Evolutionary conservation across 495 filamentous ascomycete species (phyloP).

Genomic region (Trichoderma orchidacearum): DNA sequence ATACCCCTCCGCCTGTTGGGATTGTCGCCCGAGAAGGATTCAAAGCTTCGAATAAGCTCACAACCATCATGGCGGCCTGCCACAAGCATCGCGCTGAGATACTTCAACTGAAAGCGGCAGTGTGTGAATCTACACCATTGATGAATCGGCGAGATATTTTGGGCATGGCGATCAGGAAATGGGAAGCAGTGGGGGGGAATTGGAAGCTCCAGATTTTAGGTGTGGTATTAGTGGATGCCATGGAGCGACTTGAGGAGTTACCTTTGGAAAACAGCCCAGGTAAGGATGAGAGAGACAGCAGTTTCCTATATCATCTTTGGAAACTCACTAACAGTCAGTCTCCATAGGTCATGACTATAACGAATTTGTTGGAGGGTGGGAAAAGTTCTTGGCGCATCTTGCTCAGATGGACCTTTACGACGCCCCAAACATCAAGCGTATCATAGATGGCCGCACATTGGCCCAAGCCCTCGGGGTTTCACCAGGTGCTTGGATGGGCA

Average conservation of each 20-base stretch:
- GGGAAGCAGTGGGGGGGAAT: constrained; percentile 44
- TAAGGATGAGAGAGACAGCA: constrained; percentile 3
- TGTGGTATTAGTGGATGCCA: constrained; percentile 52
- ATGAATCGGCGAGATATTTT: constrained; percentile 30
- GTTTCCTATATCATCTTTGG: not conserved
- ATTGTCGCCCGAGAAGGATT: constrained; percentile 62
- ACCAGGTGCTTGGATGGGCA: constrained; percentile 67
- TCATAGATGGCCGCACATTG: constrained; percentile 55
- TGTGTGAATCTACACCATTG: constrained; percentile 18
- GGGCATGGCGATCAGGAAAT: constrained; percentile 66
- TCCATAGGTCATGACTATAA: constrained; percentile 5
- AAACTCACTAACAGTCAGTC: not conserved
- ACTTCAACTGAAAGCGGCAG: constrained; percentile 38
- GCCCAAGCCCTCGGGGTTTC: constrained; percentile 42
- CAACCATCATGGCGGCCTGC: constrained; percentile 48
- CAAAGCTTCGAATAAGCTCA: constrained; percentile 60
- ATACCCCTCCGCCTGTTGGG: constrained; percentile 36
- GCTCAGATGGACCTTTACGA: constrained; percentile 35
- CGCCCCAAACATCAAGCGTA: constrained; percentile 36
- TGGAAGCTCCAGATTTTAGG: constrained; percentile 69
- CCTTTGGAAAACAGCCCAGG: not conserved
- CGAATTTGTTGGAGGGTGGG: constrained; percentile 33
- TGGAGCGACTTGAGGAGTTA: constrained; percentile 17
- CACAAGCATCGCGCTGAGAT: constrained; percentile 47
- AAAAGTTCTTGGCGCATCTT: constrained; percentile 40